Evolutionary conservation across 75 land plant species (phyloP).

Genomic region (Cupressus sempervirens): DNA sequence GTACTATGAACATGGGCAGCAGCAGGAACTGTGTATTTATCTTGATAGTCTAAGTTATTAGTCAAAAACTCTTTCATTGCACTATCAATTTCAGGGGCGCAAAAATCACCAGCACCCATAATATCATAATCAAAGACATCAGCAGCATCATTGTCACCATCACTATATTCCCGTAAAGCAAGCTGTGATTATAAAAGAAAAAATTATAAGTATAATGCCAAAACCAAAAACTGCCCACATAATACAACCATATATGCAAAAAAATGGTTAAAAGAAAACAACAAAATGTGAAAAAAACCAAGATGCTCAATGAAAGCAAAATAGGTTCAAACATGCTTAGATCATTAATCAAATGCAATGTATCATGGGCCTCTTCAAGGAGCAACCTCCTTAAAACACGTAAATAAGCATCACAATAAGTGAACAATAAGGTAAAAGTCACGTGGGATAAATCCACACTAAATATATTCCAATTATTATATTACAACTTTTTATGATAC

Average conservation of each 20-base stretch:
- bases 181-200: constrained; percentile 34
- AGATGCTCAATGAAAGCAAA: no score
- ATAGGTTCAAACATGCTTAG: no score
- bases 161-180: constrained; percentile 54
- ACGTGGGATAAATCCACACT: background rate
- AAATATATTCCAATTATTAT: no score
- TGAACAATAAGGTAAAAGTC: no score
- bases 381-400: no score
- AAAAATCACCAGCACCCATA: constrained; percentile 38
- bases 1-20: constrained; percentile 11
- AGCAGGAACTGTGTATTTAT: constrained; percentile 52
- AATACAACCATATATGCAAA: background rate
- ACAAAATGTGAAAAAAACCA: no score
- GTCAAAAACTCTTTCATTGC: constrained; percentile 32
- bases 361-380: no score
- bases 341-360: no score
- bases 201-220: background rate
- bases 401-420: no score
- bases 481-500: no score
- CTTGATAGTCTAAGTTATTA: constrained; percentile 35
- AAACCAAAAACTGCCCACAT: background rate
- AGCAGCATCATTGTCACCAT: constrained; percentile 27
- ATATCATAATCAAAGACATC: constrained; percentile 29
- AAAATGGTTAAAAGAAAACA: background rate
- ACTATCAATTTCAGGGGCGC: constrained; percentile 52